Evolutionary conservation across 1,139 yeast genomes (phyloP).

Genomic region (Geotrichum armillariae): DNA sequence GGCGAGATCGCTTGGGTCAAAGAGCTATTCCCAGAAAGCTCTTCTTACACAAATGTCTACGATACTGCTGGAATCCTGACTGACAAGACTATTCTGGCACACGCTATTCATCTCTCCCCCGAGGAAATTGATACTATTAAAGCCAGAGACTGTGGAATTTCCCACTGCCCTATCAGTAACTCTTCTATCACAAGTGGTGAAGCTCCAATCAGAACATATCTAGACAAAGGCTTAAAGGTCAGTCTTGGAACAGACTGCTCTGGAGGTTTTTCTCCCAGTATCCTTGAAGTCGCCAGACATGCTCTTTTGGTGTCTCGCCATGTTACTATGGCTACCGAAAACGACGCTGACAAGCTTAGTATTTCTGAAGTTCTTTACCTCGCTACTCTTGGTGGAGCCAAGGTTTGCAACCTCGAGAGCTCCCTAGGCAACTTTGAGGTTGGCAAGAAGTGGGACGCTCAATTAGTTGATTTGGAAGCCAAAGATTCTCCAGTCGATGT

Average conservation of each 20-base stretch:
- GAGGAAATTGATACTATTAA: slow-evolving; percentile 62
- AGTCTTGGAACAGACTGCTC: slow-evolving; percentile 90
- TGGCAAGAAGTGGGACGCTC: slow-evolving; percentile 85
- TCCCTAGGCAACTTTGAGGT: slow-evolving; percentile 67
- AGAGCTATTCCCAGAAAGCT: slow-evolving; percentile 67
- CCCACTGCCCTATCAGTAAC: slow-evolving; percentile 94
- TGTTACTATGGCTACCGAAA: slow-evolving; percentile 59
- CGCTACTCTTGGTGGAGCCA: slow-evolving; percentile 91
- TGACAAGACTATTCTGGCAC: slow-evolving; percentile 77
- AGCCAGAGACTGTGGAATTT: slow-evolving; percentile 62
- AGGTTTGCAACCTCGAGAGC: slow-evolving; percentile 60
- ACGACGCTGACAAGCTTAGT: slow-evolving; percentile 53
- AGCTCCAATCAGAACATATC: slow-evolving; percentile 73
- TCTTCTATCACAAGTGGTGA: slow-evolving; percentile 89
- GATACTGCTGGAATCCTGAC: slow-evolving; percentile 60
- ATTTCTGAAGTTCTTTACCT: slow-evolving; percentile 73
- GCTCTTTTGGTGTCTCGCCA: slow-evolving; percentile 85
- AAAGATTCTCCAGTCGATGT: slow-evolving; percentile 64
- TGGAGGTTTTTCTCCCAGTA: slow-evolving; percentile 86
- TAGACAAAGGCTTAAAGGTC: slow-evolving; percentile 69
- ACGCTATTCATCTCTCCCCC: slow-evolving; percentile 73
- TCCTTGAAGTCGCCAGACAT: slow-evolving; percentile 72
- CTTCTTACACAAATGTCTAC: slow-evolving; percentile 76
- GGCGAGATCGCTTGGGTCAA: slow-evolving; percentile 77
- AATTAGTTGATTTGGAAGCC: slow-evolving; percentile 61